Conservation (phyloP, 345 rosid species). For the Populus euphratica region DNA sequence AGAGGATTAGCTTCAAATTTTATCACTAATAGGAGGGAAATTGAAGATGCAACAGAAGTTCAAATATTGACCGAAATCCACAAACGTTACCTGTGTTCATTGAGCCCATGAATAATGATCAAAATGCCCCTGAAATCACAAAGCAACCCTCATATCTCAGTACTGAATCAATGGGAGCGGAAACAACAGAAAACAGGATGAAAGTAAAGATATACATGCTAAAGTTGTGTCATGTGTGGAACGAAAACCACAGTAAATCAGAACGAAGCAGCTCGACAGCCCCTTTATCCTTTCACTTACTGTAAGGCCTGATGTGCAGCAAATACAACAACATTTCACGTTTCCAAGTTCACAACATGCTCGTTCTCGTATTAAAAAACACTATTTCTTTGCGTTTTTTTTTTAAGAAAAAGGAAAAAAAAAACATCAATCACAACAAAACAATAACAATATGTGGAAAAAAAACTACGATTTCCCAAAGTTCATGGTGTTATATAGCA, state of each 20-base stretch:
- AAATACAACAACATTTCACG: background rate
- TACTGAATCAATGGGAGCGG: background rate
- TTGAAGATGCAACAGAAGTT: background rate
- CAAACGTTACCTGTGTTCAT: slow-evolving; percentile 79
- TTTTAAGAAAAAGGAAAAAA: background rate
- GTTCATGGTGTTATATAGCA: too few relatives aligned
- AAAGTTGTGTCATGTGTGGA: slow-evolving; percentile 8
- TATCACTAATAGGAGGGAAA: background rate
- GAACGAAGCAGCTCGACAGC: slow-evolving; percentile 14
- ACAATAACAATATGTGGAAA: background rate
- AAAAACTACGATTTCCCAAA: background rate
- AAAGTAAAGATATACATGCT: slow-evolving; percentile 9
- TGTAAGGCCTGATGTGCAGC: background rate
- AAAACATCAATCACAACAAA: background rate
- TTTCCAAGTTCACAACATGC: background rate
- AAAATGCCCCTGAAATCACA: slow-evolving; percentile 69
- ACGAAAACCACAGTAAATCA: background rate
- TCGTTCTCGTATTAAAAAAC: background rate
- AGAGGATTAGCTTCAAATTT: background rate
- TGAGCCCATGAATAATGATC: slow-evolving; percentile 84
- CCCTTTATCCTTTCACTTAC: background rate
- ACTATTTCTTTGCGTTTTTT: background rate
- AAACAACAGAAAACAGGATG: background rate
- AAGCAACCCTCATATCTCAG: background rate
- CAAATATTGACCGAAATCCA: slow-evolving; percentile 9